Conservation (phyloP, 768 basidiomycete genomes). For the Hygrophorus russula region DNA sequence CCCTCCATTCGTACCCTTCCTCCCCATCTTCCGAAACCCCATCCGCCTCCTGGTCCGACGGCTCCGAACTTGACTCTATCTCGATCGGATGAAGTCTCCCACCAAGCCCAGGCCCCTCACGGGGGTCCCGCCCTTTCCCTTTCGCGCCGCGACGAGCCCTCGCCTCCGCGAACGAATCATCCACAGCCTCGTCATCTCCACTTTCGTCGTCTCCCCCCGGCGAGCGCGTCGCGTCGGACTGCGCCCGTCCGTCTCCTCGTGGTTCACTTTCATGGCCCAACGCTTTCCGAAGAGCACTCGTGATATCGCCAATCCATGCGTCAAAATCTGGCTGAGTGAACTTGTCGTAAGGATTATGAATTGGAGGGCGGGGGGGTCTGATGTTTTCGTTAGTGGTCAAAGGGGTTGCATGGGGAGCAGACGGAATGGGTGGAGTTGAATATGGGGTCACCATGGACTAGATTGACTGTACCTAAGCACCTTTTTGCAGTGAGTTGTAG, state of each 20-base stretch:
- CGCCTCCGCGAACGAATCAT: conserved; percentile 48
- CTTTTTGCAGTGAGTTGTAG: no score
- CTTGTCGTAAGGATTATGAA: conserved; percentile 65
- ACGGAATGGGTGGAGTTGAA: not conserved
- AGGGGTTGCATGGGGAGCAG: not conserved
- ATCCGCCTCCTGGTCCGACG: conserved; percentile 12
- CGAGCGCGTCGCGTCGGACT: not conserved
- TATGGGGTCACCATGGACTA: conserved; percentile 1
- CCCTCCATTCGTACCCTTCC: conserved; percentile 12
- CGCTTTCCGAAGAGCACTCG: conserved; percentile 42
- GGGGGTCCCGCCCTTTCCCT: conserved; percentile 52
- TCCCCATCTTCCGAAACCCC: conserved; percentile 11
- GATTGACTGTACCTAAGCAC: no score
- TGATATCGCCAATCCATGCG: conserved; percentile 58
- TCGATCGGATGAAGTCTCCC: conserved; percentile 35
- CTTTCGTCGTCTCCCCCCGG: conserved; percentile 8
- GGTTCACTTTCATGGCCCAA: conserved; percentile 36
- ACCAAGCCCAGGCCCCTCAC: conserved; percentile 41
- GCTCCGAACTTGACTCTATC: conserved; percentile 24
- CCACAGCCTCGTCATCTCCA: conserved; percentile 21
- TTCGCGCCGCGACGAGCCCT: conserved; percentile 39
- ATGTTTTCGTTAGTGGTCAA: not conserved
- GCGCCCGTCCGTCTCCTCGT: conserved; percentile 9
- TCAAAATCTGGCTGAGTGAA: conserved; percentile 61
- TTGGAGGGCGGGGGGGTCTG: conserved; percentile 28